These are phyloP conservation scores for Kuraishia cidri DNA, from an alignment of 805 yeast species.

Conservation along the genomic window DNA sequence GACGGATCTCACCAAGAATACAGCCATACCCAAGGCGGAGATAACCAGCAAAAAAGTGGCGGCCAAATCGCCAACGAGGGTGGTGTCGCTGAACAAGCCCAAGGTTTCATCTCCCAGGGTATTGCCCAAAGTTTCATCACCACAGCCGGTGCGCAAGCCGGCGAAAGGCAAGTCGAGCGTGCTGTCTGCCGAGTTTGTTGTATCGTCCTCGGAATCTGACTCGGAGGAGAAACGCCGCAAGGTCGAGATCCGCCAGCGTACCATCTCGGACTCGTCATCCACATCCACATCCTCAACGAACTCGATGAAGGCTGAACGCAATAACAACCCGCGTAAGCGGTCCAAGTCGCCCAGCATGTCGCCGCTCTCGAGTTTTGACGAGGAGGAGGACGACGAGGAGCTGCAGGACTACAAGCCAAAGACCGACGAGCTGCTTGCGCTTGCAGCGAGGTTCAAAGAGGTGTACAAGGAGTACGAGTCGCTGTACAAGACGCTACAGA, in stretches of 20 bases:
- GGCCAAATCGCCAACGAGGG: neutral
- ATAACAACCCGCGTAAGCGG: neutral
- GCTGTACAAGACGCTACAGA: conserved; percentile 23
- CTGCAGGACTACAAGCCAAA: neutral
- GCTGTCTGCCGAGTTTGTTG: conserved; percentile 1
- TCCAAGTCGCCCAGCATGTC: neutral
- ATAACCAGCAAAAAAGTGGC: neutral
- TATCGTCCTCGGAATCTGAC: neutral
- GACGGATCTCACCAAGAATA: neutral
- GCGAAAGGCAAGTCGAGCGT: neutral
- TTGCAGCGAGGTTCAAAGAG: conserved; percentile 37
- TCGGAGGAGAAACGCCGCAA: neutral
- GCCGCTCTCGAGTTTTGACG: conserved; percentile 1
- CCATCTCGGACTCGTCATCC: neutral
- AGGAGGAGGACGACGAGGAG: neutral
- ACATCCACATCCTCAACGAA: neutral
- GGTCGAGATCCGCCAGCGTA: neutral
- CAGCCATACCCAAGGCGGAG: neutral
- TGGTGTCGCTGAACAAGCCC: neutral
- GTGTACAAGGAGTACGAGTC: conserved; percentile 39
- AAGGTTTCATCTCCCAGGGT: neutral
- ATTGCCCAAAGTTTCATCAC: too few species aligned
- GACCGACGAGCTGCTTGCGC: conserved; percentile 6
- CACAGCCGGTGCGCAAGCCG: too few species aligned
- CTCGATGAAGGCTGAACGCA: neutral